Base-by-base conservation (phyloP, 768 basidiomycete genomes). In the Lactifluus piperatus region DNA sequence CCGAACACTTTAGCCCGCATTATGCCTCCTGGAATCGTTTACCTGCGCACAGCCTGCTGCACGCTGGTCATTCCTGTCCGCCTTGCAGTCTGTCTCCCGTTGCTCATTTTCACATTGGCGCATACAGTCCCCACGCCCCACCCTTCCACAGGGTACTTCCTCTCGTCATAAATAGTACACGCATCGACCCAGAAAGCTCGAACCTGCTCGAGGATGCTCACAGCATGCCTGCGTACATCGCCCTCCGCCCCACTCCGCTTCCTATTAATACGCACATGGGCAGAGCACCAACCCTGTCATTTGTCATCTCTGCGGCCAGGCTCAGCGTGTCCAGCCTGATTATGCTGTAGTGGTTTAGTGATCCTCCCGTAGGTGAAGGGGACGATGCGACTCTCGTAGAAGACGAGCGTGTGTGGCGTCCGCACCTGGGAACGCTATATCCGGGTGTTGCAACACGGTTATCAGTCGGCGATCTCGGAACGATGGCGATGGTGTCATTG, bases 31-130 rank as follows among this genome's bases (percentile, higher is more conserved):
- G 60, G 60, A 41, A 53, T 63, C 14, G 37, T 62, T 18, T 59
- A 51, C 27, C 54, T 63, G 2, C 62, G 55, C 14, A 62, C 49
- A 3, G 62, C 47, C 26, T 63, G 62, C 51, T 56, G 51, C 22
- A 52, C 62, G 8, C 53, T 63, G 13, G 58, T 61, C 54, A 29
- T 63, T 55, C 62, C 62, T 27, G 14, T 63, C 39, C 62, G 62
- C 46, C 54, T 63, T 29, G 62, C 62, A 4, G 43, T 63, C 34
- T 61, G 62, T 44, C 50, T 63, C 22, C 62, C 62, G 6, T 59
- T 61, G 4, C 62, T 63, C 32, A 57, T 63, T 34, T 63, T 54
- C 51, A 62, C 8, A 39, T 63, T 34, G 41, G 62, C 26, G 59
- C 59, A 20, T 63, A 63, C 46, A 57, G 39, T 47, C 48, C 54